A percentile compares a stretch with the other conserved stretches of the same genome.
These are phyloP conservation scores for Monilinia fructigena DNA, from an alignment of 2,329 filamentous ascomycete species.

Conservation along the genomic window DNA sequence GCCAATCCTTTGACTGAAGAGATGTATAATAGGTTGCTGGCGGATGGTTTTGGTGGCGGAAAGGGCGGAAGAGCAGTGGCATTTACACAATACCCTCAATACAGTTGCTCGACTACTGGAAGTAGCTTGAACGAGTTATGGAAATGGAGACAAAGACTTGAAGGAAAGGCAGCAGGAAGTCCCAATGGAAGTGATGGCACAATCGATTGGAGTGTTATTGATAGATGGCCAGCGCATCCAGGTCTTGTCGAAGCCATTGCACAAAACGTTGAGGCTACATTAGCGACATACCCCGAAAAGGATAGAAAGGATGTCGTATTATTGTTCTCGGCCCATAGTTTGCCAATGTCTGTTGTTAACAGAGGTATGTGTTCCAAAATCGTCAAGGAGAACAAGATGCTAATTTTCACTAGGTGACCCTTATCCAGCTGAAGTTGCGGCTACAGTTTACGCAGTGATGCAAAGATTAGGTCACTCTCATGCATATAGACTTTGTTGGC, in stretches of 20 bases:
- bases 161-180: constrained; percentile 61
- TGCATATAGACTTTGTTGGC: constrained; percentile 93
- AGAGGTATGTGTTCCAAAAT: constrained; percentile 55
- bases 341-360: constrained; percentile 98
- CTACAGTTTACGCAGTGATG: constrained; percentile 97
- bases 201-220: constrained; percentile 96
- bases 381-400: constrained; percentile 15
- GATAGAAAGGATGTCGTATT: constrained; percentile 77
- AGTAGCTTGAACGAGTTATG: constrained; percentile 95
- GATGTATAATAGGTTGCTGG: constrained; percentile 79
- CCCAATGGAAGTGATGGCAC: constrained; percentile 56
- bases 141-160: constrained; percentile 90
- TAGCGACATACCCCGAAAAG: constrained; percentile 81
- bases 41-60: constrained; percentile 86
- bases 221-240: constrained; percentile 90
- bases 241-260: constrained; percentile 92
- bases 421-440: constrained; percentile 92
- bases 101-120: constrained; percentile 95
- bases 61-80: constrained; percentile 91
- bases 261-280: constrained; percentile 82
- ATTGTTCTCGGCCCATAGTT: constrained; percentile 90
- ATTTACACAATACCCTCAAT: constrained; percentile 98
- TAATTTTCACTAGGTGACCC: constrained; percentile 65
- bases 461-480: constrained; percentile 82
- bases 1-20: constrained; percentile 90